Conservation (phyloP, 805 yeast species). For the Kluyveromyces wickerhamii region DNA sequence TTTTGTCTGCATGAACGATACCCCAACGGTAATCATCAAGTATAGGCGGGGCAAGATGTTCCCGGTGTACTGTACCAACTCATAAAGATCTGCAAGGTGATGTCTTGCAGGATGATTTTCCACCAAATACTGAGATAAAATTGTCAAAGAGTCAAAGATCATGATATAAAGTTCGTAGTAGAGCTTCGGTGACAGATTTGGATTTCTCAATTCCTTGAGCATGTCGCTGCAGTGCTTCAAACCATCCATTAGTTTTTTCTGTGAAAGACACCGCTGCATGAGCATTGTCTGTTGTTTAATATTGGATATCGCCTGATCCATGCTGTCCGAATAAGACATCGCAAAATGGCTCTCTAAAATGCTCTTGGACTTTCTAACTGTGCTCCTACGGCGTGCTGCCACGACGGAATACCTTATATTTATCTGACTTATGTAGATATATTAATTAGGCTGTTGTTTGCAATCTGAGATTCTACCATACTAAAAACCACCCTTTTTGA, state of each 20-base stretch:
- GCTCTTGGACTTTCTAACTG: no score
- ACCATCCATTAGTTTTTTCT: slow-evolving; percentile 74
- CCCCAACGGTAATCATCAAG: slow-evolving; percentile 91
- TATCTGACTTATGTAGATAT: no score
- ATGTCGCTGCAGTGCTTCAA: slow-evolving; percentile 78
- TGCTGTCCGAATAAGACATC: slow-evolving; percentile 21
- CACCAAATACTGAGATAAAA: slow-evolving; percentile 54
- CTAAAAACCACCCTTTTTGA: no score
- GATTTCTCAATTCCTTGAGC: slow-evolving; percentile 73
- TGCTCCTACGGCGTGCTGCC: no score
- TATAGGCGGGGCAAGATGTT: slow-evolving; percentile 88
- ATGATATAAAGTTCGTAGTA: slow-evolving; percentile 87
- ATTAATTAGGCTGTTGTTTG: no score
- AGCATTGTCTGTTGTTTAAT: slow-evolving; percentile 64
- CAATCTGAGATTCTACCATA: no score
- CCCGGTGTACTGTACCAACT: slow-evolving; percentile 90
- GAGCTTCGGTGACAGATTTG: slow-evolving; percentile 71
- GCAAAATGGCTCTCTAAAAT: no score
- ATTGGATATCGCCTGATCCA: slow-evolving; percentile 21
- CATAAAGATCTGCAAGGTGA: slow-evolving; percentile 79
- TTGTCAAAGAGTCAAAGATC: slow-evolving; percentile 73
- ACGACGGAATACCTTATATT: no score
- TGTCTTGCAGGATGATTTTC: slow-evolving; percentile 64
- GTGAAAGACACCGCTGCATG: slow-evolving; percentile 69
- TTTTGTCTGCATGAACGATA: slow-evolving; percentile 70